A percentile compares a stretch with the other conserved stretches of the same genome.
phyloP scores from a whole-genome alignment of 352 stramenopile genomes.

The Pythium rhizo-oryzae region DNA sequence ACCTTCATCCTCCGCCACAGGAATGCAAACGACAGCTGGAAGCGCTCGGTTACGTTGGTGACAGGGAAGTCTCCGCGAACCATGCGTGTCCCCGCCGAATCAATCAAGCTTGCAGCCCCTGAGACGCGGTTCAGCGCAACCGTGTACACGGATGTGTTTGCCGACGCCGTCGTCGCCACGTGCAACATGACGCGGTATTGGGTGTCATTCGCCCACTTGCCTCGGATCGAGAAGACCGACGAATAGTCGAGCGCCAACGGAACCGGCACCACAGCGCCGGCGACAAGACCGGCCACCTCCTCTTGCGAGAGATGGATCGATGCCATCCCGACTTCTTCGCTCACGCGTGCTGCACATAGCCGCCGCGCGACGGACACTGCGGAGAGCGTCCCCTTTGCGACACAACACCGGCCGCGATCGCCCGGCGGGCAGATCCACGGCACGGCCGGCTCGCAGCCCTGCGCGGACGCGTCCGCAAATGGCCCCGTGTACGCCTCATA shows the following conservation, averaged over 20 bases:
- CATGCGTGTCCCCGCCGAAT: background rate
- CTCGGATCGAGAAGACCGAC: slow-evolving; percentile 20
- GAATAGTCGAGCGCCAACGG: slow-evolving; percentile 13
- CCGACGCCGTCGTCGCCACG: background rate
- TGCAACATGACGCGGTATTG: slow-evolving; percentile 11
- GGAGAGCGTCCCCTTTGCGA: slow-evolving; percentile 7
- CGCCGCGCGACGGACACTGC: background rate
- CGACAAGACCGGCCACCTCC: slow-evolving; percentile 7
- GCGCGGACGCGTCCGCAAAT: background rate
- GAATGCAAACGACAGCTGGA: slow-evolving; percentile 11
- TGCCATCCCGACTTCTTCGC: slow-evolving; percentile 7
- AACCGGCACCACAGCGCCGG: slow-evolving; percentile 1
- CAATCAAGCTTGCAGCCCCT: slow-evolving; percentile 11
- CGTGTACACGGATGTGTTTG: background rate
- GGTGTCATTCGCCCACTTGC: slow-evolving; percentile 13
- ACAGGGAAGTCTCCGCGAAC: slow-evolving; percentile 5
- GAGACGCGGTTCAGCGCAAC: slow-evolving; percentile 14
- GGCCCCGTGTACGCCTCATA: slow-evolving; percentile 25
- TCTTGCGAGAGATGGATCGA: slow-evolving; percentile 7
- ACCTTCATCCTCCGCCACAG: slow-evolving; percentile 14
- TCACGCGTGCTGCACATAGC: slow-evolving; percentile 16
- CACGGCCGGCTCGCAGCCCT: slow-evolving; percentile 19
- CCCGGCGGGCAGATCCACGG: slow-evolving; percentile 28
- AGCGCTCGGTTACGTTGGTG: background rate
- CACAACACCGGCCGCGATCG: slow-evolving; percentile 26